Conservation (phyloP, 2,329 filamentous ascomycete genomes). For the Arthrinium phaeospermum region DNA sequence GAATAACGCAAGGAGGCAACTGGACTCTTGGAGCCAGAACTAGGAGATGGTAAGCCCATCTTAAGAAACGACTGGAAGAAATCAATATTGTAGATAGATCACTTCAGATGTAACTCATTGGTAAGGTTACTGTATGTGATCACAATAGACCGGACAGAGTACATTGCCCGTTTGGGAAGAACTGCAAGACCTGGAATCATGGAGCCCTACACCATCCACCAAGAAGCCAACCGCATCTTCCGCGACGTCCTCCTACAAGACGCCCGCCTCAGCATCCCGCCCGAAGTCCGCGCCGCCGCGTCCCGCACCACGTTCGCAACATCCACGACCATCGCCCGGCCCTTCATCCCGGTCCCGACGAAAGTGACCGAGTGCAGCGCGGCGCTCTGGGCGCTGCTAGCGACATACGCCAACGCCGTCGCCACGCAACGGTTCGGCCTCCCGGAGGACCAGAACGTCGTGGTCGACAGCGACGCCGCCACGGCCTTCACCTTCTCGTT, state of each 20-base stretch:
- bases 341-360: slow-evolving; percentile 37
- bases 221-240: slow-evolving; percentile 38
- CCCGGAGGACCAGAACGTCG: slow-evolving; percentile 28
- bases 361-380: slow-evolving; percentile 39
- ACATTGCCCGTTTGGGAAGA: background rate
- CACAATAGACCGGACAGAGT: background rate
- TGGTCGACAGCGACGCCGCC: slow-evolving; percentile 37
- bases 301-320: slow-evolving; percentile 34
- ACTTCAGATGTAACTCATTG: background rate
- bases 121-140: too few relatives aligned
- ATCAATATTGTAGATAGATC: background rate
- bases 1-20: background rate
- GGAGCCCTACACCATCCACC: slow-evolving; percentile 34
- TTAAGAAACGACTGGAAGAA: too few relatives aligned
- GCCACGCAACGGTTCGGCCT: slow-evolving; percentile 28
- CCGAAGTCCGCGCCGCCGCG: slow-evolving; percentile 30
- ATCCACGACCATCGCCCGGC: slow-evolving; percentile 28
- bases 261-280: slow-evolving; percentile 33
- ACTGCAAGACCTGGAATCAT: background rate
- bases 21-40: background rate
- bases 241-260: slow-evolving; percentile 33
- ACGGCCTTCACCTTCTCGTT: slow-evolving; percentile 39
- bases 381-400: slow-evolving; percentile 38
- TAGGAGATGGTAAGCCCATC: background rate
- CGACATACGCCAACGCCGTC: slow-evolving; percentile 37